phyloP scores from a whole-genome alignment of 164 flowering plant species.

The Macadamia integrifolia region DNA sequence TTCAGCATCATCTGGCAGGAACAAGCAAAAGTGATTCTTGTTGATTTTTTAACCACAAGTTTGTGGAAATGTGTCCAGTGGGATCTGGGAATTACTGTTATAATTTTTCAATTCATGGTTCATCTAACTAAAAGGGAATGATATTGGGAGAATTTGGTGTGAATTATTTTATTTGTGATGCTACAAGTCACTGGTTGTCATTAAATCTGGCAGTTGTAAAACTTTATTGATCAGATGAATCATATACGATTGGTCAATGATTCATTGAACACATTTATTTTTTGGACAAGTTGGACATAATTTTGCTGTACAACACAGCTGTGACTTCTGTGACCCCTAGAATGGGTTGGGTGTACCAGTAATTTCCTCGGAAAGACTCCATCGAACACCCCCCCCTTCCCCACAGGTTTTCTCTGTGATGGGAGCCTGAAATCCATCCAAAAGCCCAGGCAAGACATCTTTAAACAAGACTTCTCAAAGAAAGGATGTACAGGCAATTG shows the following conservation, averaged over 20 bases:
- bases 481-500: too few relatives aligned
- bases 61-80: not conserved
- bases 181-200: not conserved
- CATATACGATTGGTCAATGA: not conserved
- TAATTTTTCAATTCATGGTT: not conserved
- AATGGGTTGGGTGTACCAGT: too few relatives aligned
- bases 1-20: constrained; percentile 21
- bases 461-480: too few relatives aligned
- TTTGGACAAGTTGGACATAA: too few relatives aligned
- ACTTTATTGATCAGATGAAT: not conserved
- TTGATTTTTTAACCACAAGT: not conserved
- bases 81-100: not conserved
- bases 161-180: not conserved
- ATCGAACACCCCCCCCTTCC: too few relatives aligned
- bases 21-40: constrained; percentile 13
- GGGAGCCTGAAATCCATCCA: too few relatives aligned
- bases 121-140: not conserved
- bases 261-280: not conserved
- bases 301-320: too few relatives aligned
- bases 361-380: too few relatives aligned
- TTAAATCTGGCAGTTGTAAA: not conserved
- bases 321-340: too few relatives aligned
- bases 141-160: too few relatives aligned
- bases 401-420: too few relatives aligned
- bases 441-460: too few relatives aligned